Conservation (phyloP, 2,329 filamentous ascomycete genomes). For the Niveomyces coronatus region DNA sequence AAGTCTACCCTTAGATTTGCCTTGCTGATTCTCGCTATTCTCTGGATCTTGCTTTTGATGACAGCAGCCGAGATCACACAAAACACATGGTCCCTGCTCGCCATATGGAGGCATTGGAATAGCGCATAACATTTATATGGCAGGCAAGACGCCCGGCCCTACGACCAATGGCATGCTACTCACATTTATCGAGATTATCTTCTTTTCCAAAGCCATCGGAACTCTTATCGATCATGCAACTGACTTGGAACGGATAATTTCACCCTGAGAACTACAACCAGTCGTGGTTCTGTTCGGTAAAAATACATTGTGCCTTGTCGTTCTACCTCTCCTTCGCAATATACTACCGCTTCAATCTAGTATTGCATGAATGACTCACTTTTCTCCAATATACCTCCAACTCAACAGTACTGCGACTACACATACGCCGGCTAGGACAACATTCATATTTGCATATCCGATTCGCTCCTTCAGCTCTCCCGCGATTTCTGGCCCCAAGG, state of each 20-base stretch:
- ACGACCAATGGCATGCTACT: slow-evolving; percentile 19
- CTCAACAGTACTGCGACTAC: not conserved
- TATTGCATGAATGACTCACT: not conserved
- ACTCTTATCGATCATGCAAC: too few species aligned
- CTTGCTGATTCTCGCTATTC: slow-evolving; percentile 17
- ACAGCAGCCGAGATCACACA: slow-evolving; percentile 24
- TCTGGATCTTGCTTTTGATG: slow-evolving; percentile 32
- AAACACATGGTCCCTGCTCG: slow-evolving; percentile 31
- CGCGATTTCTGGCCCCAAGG: not conserved
- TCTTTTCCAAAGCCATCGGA: not conserved
- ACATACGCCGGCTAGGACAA: not conserved
- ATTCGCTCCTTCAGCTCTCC: not conserved
- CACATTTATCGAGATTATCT: slow-evolving; percentile 6
- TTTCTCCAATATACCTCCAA: not conserved
- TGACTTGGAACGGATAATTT: too few species aligned
- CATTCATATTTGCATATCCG: not conserved
- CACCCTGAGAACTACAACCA: too few species aligned
- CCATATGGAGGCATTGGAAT: slow-evolving; percentile 29
- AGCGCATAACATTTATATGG: slow-evolving; percentile 28
- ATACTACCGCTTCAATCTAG: too few species aligned
- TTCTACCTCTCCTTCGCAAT: too few species aligned
- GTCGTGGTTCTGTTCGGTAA: too few species aligned
- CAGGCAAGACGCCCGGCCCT: slow-evolving; percentile 19
- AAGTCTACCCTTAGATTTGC: slow-evolving; percentile 12
- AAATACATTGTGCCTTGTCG: too few species aligned